Evolutionary conservation across 164 flowering plant species (phyloP).

Genomic region (Platanus orientalis): DNA sequence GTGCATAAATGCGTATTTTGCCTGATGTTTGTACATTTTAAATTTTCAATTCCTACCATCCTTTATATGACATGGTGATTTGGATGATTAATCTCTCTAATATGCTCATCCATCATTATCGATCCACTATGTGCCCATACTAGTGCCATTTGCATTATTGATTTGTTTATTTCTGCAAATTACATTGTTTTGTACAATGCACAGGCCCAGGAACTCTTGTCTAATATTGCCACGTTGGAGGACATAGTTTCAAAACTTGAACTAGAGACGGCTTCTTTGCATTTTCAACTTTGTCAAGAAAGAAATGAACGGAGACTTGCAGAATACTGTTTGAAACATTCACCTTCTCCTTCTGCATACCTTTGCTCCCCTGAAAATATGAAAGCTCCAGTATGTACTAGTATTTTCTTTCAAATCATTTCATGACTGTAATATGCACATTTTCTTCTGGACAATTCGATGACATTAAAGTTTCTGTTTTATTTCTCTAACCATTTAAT

Average conservation of each 20-base stretch:
- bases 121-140: too few relatives aligned
- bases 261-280: conserved; percentile 53
- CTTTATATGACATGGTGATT: too few relatives aligned
- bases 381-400: conserved; percentile 16
- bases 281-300: conserved; percentile 70
- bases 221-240: conserved; percentile 52
- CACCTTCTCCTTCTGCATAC: conserved; percentile 28
- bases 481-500: too few relatives aligned
- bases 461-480: too few relatives aligned
- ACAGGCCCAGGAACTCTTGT: conserved; percentile 60
- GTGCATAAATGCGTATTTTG: too few relatives aligned
- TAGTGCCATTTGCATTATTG: too few relatives aligned
- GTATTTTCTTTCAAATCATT: neutral
- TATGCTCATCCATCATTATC: too few relatives aligned
- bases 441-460: too few relatives aligned
- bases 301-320: conserved; percentile 74
- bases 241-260: conserved; percentile 59
- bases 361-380: conserved; percentile 16
- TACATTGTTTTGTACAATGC: conserved; percentile 11
- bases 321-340: conserved; percentile 48
- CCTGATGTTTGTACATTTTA: too few relatives aligned
- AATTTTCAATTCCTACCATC: too few relatives aligned
- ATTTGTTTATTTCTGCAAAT: neutral
- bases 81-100: too few relatives aligned
- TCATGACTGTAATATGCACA: neutral